Conservation (phyloP, 2,329 filamentous ascomycete genomes). For the Clathrospora elynae region DNA sequence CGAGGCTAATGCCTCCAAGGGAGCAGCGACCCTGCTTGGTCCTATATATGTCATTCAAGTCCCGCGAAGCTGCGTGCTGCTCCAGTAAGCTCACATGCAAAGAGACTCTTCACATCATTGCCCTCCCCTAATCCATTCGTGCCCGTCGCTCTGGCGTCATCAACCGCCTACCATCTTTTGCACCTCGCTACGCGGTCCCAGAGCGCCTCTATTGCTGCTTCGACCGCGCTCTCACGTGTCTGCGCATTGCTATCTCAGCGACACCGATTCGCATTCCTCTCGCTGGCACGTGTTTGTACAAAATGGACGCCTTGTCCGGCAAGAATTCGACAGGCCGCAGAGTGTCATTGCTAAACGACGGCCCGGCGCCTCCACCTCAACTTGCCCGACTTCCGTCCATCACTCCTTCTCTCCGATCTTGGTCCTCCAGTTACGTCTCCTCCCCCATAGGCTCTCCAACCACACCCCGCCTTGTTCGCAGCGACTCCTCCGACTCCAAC, state of each 20-base stretch:
- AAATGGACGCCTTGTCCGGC: conserved; percentile 54
- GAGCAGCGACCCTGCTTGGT: conserved; percentile 20
- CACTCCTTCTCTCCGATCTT: conserved; percentile 45
- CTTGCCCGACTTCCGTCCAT: conserved; percentile 45
- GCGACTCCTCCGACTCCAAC: conserved; percentile 54
- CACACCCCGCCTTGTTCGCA: conserved; percentile 54
- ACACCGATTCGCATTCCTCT: conserved; percentile 34
- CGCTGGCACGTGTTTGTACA: conserved; percentile 40
- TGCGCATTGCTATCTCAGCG: conserved; percentile 14
- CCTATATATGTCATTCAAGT: conserved; percentile 27
- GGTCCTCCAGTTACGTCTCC: conserved; percentile 53
- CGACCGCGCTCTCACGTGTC: conserved; percentile 27
- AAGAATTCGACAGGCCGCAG: conserved; percentile 57
- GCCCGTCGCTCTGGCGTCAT: conserved; percentile 3
- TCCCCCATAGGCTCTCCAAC: conserved; percentile 54
- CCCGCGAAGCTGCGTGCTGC: conserved; percentile 21
- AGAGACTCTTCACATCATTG: conserved; percentile 1
- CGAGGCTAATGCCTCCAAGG: conserved; percentile 12
- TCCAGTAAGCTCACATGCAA: conserved; percentile 16
- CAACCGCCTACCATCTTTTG: neutral
- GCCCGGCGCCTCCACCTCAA: conserved; percentile 38
- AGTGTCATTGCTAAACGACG: conserved; percentile 58
- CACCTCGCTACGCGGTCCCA: neutral
- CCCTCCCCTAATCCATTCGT: neutral
- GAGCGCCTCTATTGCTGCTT: no score